Evolutionary conservation across 2,329 filamentous ascomycete species (phyloP).

Genomic region (Helotiales sp.): DNA sequence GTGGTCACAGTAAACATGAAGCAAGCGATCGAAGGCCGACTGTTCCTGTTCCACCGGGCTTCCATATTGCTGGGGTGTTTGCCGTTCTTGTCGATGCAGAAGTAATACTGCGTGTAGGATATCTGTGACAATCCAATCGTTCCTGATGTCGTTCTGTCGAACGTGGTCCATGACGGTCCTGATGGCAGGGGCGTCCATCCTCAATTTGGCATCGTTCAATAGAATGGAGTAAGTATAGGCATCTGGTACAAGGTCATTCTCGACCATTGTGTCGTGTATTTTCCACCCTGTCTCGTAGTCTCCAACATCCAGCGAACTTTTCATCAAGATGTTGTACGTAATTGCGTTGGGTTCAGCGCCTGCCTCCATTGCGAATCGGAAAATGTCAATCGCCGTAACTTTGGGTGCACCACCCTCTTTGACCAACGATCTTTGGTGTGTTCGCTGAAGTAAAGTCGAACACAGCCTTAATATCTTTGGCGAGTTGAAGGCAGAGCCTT

Average conservation of each 20-base stretch:
- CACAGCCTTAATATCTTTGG: slow-evolving; percentile 58
- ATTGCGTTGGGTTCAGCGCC: slow-evolving; percentile 67
- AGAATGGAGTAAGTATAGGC: slow-evolving; percentile 70
- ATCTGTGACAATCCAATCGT: slow-evolving; percentile 55
- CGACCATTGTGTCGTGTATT: slow-evolving; percentile 66
- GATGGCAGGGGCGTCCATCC: slow-evolving; percentile 50
- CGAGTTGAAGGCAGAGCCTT: slow-evolving; percentile 52
- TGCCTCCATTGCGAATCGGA: slow-evolving; percentile 60
- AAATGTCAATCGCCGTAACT: slow-evolving; percentile 49
- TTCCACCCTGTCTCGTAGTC: slow-evolving; percentile 67
- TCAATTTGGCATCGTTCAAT: slow-evolving; percentile 70
- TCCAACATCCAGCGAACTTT: slow-evolving; percentile 70
- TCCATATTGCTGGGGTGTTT: not conserved
- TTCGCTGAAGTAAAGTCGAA: slow-evolving; percentile 59
- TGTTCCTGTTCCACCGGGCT: not conserved
- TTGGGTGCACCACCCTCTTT: slow-evolving; percentile 47
- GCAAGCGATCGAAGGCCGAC: slow-evolving; percentile 40
- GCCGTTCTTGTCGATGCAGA: slow-evolving; percentile 34
- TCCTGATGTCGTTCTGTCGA: slow-evolving; percentile 52
- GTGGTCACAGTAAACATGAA: slow-evolving; percentile 41
- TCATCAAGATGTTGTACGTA: slow-evolving; percentile 70
- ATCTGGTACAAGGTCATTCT: slow-evolving; percentile 66
- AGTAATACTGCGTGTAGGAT: slow-evolving; percentile 57
- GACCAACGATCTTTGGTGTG: slow-evolving; percentile 46
- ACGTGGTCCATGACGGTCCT: slow-evolving; percentile 60